A percentile compares a stretch with the other conserved stretches of the same genome.
Evolutionary conservation across 352 stramenopile genomes (phyloP).

Genomic region (Phytophthora pisi): DNA sequence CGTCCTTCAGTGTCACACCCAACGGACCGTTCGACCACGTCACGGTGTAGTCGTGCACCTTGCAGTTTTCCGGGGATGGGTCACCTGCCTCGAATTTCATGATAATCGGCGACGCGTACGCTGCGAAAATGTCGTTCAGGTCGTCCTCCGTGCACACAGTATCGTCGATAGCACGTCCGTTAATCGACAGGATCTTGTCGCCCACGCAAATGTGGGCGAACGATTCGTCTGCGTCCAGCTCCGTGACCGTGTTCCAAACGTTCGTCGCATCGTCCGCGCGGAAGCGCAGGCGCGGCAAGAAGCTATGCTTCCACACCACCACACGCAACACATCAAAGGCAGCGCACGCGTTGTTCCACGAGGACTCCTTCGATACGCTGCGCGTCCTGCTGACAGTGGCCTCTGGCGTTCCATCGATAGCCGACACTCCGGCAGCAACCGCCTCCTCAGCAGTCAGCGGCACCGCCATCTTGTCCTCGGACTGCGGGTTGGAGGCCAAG

Average conservation of each 20-base stretch:
- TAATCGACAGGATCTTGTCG: constrained; percentile 79
- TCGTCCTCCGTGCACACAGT: constrained; percentile 65
- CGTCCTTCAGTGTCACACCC: constrained; percentile 86
- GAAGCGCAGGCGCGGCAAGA: constrained; percentile 74
- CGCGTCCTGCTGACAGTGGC: constrained; percentile 37
- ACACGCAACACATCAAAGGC: constrained; percentile 79
- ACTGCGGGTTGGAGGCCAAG: constrained; percentile 67
- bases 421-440: constrained; percentile 27
- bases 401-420: constrained; percentile 24
- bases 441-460: constrained; percentile 23
- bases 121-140: constrained; percentile 74
- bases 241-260: constrained; percentile 71
- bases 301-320: constrained; percentile 90
- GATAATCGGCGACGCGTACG: constrained; percentile 77
- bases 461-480: constrained; percentile 64
- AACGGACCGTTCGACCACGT: constrained; percentile 89
- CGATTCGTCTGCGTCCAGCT: constrained; percentile 81
- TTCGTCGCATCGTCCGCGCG: constrained; percentile 42
- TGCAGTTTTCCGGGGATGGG: constrained; percentile 51
- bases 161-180: constrained; percentile 72
- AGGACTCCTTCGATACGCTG: constrained; percentile 74
- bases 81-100: constrained; percentile 81
- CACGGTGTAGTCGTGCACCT: constrained; percentile 86
- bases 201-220: constrained; percentile 77
- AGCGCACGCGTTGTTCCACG: constrained; percentile 84